phyloP scores from a whole-genome alignment of 225 moss, liverwort and hornwort genomes.

The Climacium dendroides region DNA sequence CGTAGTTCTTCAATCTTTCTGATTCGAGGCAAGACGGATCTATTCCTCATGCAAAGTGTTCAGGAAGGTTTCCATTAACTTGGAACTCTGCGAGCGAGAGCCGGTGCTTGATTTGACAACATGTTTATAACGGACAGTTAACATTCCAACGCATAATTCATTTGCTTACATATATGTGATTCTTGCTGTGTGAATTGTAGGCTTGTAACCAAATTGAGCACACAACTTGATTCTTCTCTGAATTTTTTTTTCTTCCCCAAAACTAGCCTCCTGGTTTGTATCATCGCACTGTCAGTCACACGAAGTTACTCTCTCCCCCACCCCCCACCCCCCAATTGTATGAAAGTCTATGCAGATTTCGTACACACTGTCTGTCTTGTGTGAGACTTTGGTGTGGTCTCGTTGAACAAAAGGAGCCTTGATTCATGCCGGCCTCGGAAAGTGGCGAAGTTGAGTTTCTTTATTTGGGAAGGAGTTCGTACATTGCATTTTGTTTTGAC shows the following conservation, averaged over 20 bases:
- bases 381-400: neutral
- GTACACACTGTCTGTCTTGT: neutral
- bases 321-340: too few species aligned
- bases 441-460: neutral
- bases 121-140: neutral
- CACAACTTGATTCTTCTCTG: neutral
- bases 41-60: neutral
- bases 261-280: neutral
- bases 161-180: neutral
- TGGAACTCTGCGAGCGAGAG: neutral
- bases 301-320: too few species aligned
- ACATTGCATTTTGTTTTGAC: too few species aligned
- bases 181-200: neutral
- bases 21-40: constrained; percentile 2
- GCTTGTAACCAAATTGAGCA: neutral
- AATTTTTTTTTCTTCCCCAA: too few species aligned
- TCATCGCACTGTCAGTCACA: neutral
- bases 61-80: neutral
- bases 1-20: constrained; percentile 37
- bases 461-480: too few species aligned
- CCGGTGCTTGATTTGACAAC: too few species aligned
- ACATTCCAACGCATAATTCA: neutral
- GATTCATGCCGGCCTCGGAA: neutral
- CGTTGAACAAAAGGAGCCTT: neutral
- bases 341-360: neutral